phyloP scores from a whole-genome alignment of 108 stramenopile species.

The Cyclotella choctawhatcheeana region DNA sequence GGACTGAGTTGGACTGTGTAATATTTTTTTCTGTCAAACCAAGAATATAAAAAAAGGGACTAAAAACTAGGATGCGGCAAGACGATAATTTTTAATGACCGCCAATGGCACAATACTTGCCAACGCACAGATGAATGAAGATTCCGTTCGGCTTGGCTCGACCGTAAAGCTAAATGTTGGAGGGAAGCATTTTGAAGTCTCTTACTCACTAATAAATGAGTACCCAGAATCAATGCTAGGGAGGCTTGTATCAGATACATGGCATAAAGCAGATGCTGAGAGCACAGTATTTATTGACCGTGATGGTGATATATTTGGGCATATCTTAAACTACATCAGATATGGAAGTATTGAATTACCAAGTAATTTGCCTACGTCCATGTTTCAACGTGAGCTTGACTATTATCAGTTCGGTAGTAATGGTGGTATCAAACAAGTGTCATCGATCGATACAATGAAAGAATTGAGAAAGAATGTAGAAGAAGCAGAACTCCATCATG shows the following conservation, averaged over 20 bases:
- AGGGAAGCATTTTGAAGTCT: conserved; percentile 2
- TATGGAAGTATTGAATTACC: conserved; percentile 10
- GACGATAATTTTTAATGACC: no score
- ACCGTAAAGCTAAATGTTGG: conserved; percentile 19
- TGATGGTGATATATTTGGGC: conserved; percentile 4
- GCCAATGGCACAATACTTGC: no score
- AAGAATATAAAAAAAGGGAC: neutral
- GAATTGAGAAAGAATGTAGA: neutral
- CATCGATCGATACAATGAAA: conserved; percentile 17
- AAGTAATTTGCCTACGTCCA: neutral
- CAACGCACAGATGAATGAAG: neutral
- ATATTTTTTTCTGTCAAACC: neutral
- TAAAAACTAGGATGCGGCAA: no score
- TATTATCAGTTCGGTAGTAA: neutral
- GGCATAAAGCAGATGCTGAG: neutral
- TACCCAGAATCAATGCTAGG: conserved; percentile 6
- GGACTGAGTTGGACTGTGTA: conserved; percentile 51
- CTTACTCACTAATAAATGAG: conserved; percentile 1
- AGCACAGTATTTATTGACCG: conserved; percentile 9
- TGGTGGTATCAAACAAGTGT: neutral
- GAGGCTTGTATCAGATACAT: conserved; percentile 10
- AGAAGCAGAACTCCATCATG: conserved; percentile 2
- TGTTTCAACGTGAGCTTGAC: conserved; percentile 15
- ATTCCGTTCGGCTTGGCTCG: neutral
- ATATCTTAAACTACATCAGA: conserved; percentile 7